Conservation (phyloP, 1,139 yeast genomes). For the Kluyveromyces marxianus region DNA sequence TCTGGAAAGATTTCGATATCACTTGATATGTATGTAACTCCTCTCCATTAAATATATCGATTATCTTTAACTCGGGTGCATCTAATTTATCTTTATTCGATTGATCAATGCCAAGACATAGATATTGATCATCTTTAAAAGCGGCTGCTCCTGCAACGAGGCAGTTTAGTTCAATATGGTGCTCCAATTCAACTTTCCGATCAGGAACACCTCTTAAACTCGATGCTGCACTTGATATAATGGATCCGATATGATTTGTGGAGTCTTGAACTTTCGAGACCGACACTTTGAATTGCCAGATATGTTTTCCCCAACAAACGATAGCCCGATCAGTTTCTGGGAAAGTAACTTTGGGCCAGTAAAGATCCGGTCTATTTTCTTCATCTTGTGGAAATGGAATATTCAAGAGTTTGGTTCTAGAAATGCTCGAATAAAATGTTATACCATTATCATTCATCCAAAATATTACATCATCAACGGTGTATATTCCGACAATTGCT, state of each 20-base stretch:
- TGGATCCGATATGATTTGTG: conserved; percentile 23
- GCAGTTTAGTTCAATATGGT: conserved; percentile 34
- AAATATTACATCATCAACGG: conserved; percentile 54
- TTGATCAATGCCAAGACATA: conserved; percentile 47
- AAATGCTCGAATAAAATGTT: conserved; percentile 45
- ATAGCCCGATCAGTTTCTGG: conserved; percentile 63
- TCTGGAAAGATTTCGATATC: conserved; percentile 49
- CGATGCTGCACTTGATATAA: conserved; percentile 63
- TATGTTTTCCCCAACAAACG: conserved; percentile 76
- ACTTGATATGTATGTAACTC: conserved; percentile 82
- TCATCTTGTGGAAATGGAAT: conserved; percentile 53
- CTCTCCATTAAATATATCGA: conserved; percentile 59
- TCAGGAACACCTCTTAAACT: conserved; percentile 52
- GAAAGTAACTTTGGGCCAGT: conserved; percentile 70
- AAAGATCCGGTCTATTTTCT: conserved; percentile 56
- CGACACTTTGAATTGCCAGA: conserved; percentile 62
- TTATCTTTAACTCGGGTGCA: conserved; percentile 66
- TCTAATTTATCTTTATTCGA: conserved; percentile 25
- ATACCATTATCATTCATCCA: conserved; percentile 89
- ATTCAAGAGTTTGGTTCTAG: conserved; percentile 40
- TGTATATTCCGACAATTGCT: conserved; percentile 61
- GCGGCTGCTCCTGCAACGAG: conserved; percentile 74
- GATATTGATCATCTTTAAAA: conserved; percentile 57
- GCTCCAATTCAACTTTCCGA: conserved; percentile 49
- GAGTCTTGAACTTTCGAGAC: conserved; percentile 13